phyloP scores from a whole-genome alignment of 306 rosid species.

The Vigna trinervia region DNA sequence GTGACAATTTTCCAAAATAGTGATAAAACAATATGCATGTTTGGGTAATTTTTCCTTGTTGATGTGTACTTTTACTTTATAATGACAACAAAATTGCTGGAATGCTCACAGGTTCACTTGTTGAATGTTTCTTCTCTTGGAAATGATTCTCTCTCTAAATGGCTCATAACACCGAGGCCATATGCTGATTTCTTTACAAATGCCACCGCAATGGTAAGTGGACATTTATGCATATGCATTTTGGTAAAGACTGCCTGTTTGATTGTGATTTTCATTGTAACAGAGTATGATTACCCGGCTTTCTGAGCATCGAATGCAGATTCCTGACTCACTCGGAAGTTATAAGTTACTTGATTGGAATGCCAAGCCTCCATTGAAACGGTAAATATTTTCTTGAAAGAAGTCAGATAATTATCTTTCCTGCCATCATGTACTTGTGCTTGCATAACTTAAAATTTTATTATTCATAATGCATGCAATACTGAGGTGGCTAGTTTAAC shows the following conservation, averaged over 20 bases:
- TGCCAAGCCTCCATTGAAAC: conserved; percentile 55
- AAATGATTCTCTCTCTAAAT: conserved; percentile 65
- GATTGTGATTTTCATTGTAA: conserved; percentile 38
- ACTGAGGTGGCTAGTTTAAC: conserved; percentile 25
- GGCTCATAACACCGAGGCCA: conserved; percentile 70
- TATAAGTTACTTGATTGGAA: conserved; percentile 76
- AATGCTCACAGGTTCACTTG: conserved; percentile 66
- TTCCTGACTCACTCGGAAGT: conserved; percentile 74
- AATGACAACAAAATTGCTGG: conserved; percentile 39
- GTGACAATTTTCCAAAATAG: conserved; percentile 19
- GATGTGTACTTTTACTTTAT: conserved; percentile 30
- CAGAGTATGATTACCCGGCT: conserved; percentile 78
- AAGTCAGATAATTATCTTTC: background rate
- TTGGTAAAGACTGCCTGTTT: conserved; percentile 43
- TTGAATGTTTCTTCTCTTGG: conserved; percentile 61
- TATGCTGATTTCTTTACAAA: conserved; percentile 68
- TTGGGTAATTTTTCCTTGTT: conserved; percentile 2
- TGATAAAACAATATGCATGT: background rate
- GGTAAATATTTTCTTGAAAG: conserved; percentile 53
- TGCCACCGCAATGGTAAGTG: conserved; percentile 71
- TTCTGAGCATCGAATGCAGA: conserved; percentile 69
- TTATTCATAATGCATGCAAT: conserved; percentile 34
- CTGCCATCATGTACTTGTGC: conserved; percentile 28
- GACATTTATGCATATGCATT: conserved; percentile 42
- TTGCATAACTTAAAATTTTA: conserved; percentile 24